phyloP scores from a whole-genome alignment of 805 yeast genomes.

The Debaryomyces hansenii region DNA sequence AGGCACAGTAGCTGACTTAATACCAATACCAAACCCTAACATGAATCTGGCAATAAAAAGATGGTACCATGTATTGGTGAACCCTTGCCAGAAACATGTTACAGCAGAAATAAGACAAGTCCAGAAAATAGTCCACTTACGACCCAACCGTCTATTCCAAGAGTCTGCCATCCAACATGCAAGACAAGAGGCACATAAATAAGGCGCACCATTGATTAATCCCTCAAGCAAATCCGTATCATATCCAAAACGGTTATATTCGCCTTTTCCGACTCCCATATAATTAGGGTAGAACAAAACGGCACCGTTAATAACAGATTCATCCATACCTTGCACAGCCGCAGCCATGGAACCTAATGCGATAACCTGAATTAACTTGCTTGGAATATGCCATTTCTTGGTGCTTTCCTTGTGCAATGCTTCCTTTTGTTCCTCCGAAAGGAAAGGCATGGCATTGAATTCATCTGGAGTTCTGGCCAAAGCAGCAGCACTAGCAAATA shows the following conservation, averaged over 20 bases:
- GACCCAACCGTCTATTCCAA: slow-evolving; percentile 52
- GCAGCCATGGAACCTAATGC: slow-evolving; percentile 67
- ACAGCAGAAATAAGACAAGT: slow-evolving; percentile 58
- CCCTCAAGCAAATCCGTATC: slow-evolving; percentile 53
- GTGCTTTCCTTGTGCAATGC: slow-evolving; percentile 50
- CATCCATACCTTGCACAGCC: slow-evolving; percentile 77
- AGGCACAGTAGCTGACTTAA: slow-evolving; percentile 67
- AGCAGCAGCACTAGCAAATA: slow-evolving; percentile 62
- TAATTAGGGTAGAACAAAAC: slow-evolving; percentile 55
- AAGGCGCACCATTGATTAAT: slow-evolving; percentile 64
- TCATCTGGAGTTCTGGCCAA: slow-evolving; percentile 57
- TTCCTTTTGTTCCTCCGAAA: slow-evolving; percentile 42
- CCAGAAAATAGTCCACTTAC: slow-evolving; percentile 61
- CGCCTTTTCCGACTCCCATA: slow-evolving; percentile 38
- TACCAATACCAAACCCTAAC: slow-evolving; percentile 64
- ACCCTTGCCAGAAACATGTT: slow-evolving; percentile 70
- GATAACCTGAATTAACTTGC: slow-evolving; percentile 51
- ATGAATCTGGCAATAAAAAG: slow-evolving; percentile 59
- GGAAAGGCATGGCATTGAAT: slow-evolving; percentile 57
- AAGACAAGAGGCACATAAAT: slow-evolving; percentile 55
- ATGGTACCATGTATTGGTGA: slow-evolving; percentile 60
- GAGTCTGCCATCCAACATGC: slow-evolving; percentile 63
- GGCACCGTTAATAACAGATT: slow-evolving; percentile 70
- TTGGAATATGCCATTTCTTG: slow-evolving; percentile 46
- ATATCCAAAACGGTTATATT: slow-evolving; percentile 14